Evolutionary conservation across 177 flowering plant genomes (phyloP).

Genomic region (Vitis hybrid): DNA sequence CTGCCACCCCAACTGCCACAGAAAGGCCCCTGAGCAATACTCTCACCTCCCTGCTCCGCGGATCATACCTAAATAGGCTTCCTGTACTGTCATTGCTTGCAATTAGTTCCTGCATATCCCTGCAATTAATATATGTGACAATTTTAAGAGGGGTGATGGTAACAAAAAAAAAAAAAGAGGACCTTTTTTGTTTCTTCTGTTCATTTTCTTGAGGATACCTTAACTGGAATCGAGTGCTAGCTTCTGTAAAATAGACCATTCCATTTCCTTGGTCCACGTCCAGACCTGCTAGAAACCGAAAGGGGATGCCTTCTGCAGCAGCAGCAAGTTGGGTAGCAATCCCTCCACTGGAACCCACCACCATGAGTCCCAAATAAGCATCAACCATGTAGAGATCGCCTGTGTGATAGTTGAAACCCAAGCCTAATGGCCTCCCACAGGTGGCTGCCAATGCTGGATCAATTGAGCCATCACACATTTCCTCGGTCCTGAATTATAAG

Average conservation of each 20-base stretch:
- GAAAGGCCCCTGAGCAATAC: slow-evolving; percentile 15
- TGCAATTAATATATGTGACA: background rate
- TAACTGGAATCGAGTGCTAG: slow-evolving; percentile 32
- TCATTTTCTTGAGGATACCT: slow-evolving; percentile 19
- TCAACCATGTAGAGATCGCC: slow-evolving; percentile 47
- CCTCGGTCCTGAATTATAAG: slow-evolving; percentile 8
- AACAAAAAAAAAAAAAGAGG: background rate
- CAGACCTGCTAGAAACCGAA: slow-evolving; percentile 33
- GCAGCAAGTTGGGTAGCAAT: slow-evolving; percentile 25
- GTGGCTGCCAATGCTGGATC: slow-evolving; percentile 14
- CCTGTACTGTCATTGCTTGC: slow-evolving; percentile 26
- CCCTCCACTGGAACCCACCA: slow-evolving; percentile 34
- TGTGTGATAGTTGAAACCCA: slow-evolving; percentile 29
- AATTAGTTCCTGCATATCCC: slow-evolving; percentile 15
- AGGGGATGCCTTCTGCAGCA: slow-evolving; percentile 29
- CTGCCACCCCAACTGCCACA: slow-evolving; percentile 20
- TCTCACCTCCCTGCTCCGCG: slow-evolving; percentile 7
- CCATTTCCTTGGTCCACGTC: slow-evolving; percentile 34
- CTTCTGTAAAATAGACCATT: slow-evolving; percentile 40
- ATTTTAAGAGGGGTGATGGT: background rate
- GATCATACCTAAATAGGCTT: slow-evolving; percentile 27
- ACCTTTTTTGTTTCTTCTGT: too few relatives aligned
- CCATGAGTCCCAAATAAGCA: slow-evolving; percentile 37
- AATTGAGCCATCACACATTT: slow-evolving; percentile 25
- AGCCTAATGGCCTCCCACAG: slow-evolving; percentile 48